Base-by-base conservation (phyloP, 2,329 filamentous ascomycete genomes). In the Aspergillus terreus region DNA sequence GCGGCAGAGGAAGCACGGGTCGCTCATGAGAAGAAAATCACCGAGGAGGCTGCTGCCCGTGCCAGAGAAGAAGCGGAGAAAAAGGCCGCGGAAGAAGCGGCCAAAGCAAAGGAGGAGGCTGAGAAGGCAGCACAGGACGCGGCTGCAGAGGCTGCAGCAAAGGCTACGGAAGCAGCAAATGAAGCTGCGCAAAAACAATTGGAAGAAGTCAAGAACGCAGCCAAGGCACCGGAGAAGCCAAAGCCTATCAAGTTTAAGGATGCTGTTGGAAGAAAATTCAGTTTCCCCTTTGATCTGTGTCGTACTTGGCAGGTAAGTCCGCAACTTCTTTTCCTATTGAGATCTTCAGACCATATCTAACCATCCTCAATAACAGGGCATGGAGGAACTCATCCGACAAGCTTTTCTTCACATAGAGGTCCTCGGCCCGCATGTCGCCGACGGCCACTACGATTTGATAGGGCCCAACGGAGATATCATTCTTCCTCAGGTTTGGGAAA, bases 161-260 rank as follows among this genome's bases (percentile, higher is more conserved):
- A 66, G 35, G 70, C 70, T 3, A 68, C 66, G 4, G 64, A 65
- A n/a, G 71, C 68, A n/a, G 69, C 65, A 3, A 68, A 69, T 44
- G 66, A 63, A 47, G 69, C 60, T 23, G 67, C 67, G 4, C 68
- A 66, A 41, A 67, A 67, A 21, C 69, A 68, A 6, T 65, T 64
- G 19, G 68, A 62, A n/a, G 68, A 63, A 38, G 66, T 65, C 9
- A 69, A 64, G 21, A 65, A 66, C 0, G 67, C 71, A n/a, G 65
- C 57, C 25, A 63, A 62, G 15, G 65, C 70, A 1, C 77, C 81
- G n/a, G 76, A 78, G 50, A 78, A 78, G 59, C 88, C 90, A 69
- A 78, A 84, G 41, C 89, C 88, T 2, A 89, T 96, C 68, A 86
- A 86, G 60, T 95, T 95, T 75, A 95, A 95, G 72, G 92, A 96